Base-by-base conservation (phyloP, 2,329 filamentous ascomycete genomes). In the Talaromyces sp. region DNA sequence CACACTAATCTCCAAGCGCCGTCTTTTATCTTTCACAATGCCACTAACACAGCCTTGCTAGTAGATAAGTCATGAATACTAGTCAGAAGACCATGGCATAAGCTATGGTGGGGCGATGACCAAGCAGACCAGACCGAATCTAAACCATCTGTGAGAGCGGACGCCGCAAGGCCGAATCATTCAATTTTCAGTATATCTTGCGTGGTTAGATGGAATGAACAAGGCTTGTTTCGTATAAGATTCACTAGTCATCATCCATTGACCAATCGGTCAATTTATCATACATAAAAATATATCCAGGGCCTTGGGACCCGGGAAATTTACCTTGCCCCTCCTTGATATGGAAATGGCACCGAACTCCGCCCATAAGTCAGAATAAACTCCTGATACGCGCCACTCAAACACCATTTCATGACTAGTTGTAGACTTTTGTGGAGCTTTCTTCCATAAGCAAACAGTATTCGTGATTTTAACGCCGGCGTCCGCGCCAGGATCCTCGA, bases 401-500 rank as follows among this genome's bases (percentile, higher is more conserved):
- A 56, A 39, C 33, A 37, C 52, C 33, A 24, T 37, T 37, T 11
- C 19, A 39, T 39, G 50, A 37, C 10, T 13, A 56, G 31, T 35
- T 19, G 27, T 31, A 56, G 5, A 56, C n/a, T 37, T 56, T 37
- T 22, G 33, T 22, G 19, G 52, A 56, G 31, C 50, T 19, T 4
- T 16, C 11, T n/a, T 37, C 52, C 33, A 56, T 37, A 22, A 56
- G n/a, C 33, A 56, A 56, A 56, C 52, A 39, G 33, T 39, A 56
- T 39, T 56, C 11, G 10, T 56, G 33, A 37, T 10, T 24, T 37
- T 56, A 56, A 56, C 58, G 58, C 35, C 57, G 62, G 68, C 68
- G 63, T 68, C 69, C 66, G 57, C 66, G 54, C 66, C 64, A 66
- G 22, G 54, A n/a, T 39, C 74, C 75, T 48, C 73, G 70, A 54